phyloP scores from a whole-genome alignment of 2,329 filamentous ascomycete genomes.

The Aspergillus sp. region DNA sequence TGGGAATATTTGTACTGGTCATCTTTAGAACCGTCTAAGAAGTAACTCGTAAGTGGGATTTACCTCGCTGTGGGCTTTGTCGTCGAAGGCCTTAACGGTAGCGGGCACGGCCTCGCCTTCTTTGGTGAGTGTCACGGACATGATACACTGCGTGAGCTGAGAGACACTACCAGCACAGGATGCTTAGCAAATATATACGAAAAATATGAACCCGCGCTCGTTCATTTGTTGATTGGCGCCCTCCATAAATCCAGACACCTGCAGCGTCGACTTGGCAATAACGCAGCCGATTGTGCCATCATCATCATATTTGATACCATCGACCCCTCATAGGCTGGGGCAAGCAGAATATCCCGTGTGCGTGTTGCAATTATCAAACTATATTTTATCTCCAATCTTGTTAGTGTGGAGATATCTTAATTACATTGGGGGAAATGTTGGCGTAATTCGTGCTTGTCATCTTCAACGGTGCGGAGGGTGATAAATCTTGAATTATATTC shows the following conservation, averaged over 20 bases:
- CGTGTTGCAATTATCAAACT: neutral
- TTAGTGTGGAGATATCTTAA: neutral
- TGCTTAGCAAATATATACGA: neutral
- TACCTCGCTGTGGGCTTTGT: slow-evolving; percentile 2
- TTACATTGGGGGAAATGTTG: neutral
- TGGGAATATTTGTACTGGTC: neutral
- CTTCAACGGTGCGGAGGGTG: too few relatives aligned
- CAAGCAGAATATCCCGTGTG: neutral
- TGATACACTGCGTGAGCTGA: neutral
- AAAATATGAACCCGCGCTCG: neutral
- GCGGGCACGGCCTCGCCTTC: neutral
- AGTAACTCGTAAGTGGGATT: neutral
- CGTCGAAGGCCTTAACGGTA: slow-evolving; percentile 3
- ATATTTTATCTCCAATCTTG: neutral
- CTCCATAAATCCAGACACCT: neutral
- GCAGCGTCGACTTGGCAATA: slow-evolving; percentile 4
- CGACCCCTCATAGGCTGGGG: neutral
- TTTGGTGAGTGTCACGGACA: slow-evolving; percentile 1
- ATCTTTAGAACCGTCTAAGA: neutral
- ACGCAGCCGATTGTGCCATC: slow-evolving; percentile 6
- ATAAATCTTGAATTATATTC: too few relatives aligned
- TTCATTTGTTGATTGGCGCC: neutral
- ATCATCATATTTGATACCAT: slow-evolving; percentile 1
- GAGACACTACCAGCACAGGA: neutral
- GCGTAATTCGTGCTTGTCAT: neutral